Evolutionary conservation across 495 filamentous ascomycete genomes (phyloP).

Genomic region (Penicillium chermesinum): DNA sequence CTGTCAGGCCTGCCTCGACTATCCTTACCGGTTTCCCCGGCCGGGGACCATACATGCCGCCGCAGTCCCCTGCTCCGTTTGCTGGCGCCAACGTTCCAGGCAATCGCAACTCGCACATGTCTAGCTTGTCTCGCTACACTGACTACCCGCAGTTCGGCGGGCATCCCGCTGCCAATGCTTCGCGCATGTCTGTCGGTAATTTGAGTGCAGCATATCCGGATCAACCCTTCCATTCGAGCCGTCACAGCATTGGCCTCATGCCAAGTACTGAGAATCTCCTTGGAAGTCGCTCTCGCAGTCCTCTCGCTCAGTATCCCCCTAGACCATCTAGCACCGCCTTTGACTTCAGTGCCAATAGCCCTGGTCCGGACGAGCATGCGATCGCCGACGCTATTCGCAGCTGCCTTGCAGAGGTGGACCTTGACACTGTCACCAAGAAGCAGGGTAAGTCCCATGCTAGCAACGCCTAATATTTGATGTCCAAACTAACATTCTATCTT

Average conservation of each 20-base stretch:
- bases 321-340: constrained; percentile 59
- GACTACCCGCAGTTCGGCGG: constrained; percentile 42
- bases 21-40: constrained; percentile 82
- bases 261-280: constrained; percentile 59
- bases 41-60: constrained; percentile 70
- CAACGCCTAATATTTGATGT: not conserved
- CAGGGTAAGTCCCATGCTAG: constrained; percentile 52
- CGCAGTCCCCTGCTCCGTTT: constrained; percentile 70
- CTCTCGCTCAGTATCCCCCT: constrained; percentile 41
- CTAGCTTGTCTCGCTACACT: constrained; percentile 50
- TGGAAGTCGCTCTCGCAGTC: constrained; percentile 49
- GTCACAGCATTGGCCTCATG: constrained; percentile 44
- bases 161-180: constrained; percentile 35
- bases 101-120: constrained; percentile 53
- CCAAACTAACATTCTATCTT: constrained; percentile 15
- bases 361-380: constrained; percentile 63
- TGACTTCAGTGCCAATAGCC: constrained; percentile 62
- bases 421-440: constrained; percentile 97
- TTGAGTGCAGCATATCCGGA: constrained; percentile 52
- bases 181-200: constrained; percentile 59
- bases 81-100: constrained; percentile 43
- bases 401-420: constrained; percentile 83
- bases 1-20: constrained; percentile 85
- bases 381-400: constrained; percentile 80
- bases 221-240: constrained; percentile 39